Evolutionary conservation across 2,329 filamentous ascomycete genomes (phyloP).

Genomic region (Karstenula rhodostoma): DNA sequence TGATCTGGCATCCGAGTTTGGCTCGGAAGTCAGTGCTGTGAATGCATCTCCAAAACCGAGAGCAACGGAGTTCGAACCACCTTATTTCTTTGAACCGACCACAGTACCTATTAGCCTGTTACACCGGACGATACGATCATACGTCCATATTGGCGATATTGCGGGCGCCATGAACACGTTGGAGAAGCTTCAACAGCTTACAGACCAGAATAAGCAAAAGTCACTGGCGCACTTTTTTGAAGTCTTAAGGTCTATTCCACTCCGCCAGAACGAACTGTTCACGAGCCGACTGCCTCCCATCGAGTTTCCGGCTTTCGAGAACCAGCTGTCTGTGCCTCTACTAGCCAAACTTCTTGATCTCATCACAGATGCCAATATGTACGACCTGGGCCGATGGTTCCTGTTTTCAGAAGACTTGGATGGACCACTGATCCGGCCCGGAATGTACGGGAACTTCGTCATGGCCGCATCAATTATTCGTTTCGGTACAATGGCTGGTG

Average conservation of each 20-base stretch:
- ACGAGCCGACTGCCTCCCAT: slow-evolving; percentile 41
- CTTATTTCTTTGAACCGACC: slow-evolving; percentile 56
- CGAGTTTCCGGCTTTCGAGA: slow-evolving; percentile 56
- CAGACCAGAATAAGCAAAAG: slow-evolving; percentile 54
- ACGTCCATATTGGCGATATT: slow-evolving; percentile 50
- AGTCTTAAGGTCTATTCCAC: slow-evolving; percentile 30
- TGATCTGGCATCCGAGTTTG: slow-evolving; percentile 52
- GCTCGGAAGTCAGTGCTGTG: slow-evolving; percentile 47
- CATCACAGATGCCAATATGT: slow-evolving; percentile 55
- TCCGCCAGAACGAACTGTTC: slow-evolving; percentile 34
- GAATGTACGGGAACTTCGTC: slow-evolving; percentile 56
- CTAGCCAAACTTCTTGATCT: slow-evolving; percentile 62
- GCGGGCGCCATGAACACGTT: slow-evolving; percentile 50
- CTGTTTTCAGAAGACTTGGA: slow-evolving; percentile 62
- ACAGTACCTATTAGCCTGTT: slow-evolving; percentile 52
- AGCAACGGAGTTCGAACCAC: slow-evolving; percentile 28
- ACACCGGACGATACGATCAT: slow-evolving; percentile 53
- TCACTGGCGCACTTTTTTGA: slow-evolving; percentile 55
- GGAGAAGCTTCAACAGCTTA: slow-evolving; percentile 48
- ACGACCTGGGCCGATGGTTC: slow-evolving; percentile 62
- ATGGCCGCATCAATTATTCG: slow-evolving; percentile 63
- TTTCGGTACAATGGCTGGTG: slow-evolving; percentile 61
- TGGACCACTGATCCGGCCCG: slow-evolving; percentile 59
- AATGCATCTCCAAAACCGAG: slow-evolving; percentile 43
- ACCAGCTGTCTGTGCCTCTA: slow-evolving; percentile 56